Conservation (phyloP, 148 eudicot genomes). For the Persicaria tinctoria region DNA sequence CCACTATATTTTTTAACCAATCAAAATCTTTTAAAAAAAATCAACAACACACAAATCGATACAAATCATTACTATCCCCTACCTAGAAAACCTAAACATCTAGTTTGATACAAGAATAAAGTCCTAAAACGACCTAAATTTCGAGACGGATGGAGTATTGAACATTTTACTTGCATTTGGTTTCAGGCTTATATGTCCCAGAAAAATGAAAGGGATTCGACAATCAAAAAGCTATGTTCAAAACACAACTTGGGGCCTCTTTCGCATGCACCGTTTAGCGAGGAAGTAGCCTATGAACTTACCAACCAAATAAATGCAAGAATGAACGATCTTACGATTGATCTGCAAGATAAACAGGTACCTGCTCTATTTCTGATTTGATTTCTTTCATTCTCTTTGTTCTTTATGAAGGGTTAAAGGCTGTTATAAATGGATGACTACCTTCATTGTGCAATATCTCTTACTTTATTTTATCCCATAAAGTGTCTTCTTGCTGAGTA, state of each 20-base stretch:
- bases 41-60: no score
- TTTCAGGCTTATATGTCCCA: constrained; percentile 45
- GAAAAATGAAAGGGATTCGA: constrained; percentile 70
- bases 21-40: no score
- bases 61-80: no score
- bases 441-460: neutral
- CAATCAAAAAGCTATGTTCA: constrained; percentile 48
- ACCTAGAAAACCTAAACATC: neutral
- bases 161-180: constrained; percentile 14
- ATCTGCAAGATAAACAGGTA: constrained; percentile 74
- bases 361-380: neutral
- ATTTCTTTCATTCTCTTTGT: neutral
- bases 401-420: neutral
- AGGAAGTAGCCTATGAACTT: constrained; percentile 52
- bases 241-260: constrained; percentile 61
- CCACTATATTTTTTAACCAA: no score
- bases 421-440: neutral
- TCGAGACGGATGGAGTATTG: no score
- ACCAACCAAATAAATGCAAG: constrained; percentile 43
- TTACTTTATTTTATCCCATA: neutral
- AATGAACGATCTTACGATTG: constrained; percentile 50
- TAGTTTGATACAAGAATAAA: no score
- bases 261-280: constrained; percentile 48
- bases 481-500: neutral
- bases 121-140: no score